phyloP scores from a whole-genome alignment of 805 yeast species.

The Saccharomycopsis vini region DNA sequence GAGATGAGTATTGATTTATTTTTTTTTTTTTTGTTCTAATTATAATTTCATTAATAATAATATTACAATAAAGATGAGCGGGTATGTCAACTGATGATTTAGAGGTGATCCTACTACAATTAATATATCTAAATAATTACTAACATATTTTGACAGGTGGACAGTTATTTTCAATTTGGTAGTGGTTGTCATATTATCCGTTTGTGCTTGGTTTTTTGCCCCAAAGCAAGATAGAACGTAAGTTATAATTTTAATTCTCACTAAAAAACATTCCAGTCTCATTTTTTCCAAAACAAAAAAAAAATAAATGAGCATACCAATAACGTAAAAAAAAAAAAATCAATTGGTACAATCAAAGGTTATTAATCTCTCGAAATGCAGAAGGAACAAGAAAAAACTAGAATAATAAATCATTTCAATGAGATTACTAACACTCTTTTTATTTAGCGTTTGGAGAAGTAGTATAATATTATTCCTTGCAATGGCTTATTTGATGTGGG shows the following conservation, averaged over 20 bases:
- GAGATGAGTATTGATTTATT: too few relatives aligned
- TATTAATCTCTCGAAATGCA: too few relatives aligned
- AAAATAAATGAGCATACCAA: too few relatives aligned
- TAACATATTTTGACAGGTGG: conserved; percentile 37
- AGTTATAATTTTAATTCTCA: conserved; percentile 24
- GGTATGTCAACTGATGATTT: background rate
- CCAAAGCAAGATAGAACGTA: conserved; percentile 73
- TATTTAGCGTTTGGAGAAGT: conserved; percentile 60
- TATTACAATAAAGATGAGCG: background rate
- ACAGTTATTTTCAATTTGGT: conserved; percentile 59
- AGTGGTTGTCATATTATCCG: conserved; percentile 47
- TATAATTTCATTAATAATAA: too few relatives aligned
- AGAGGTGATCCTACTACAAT: background rate
- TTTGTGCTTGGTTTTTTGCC: conserved; percentile 75
- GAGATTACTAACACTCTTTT: too few relatives aligned
- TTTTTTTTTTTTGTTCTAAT: too few relatives aligned
- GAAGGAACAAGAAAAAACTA: conserved; percentile 15
- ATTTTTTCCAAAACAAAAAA: too few relatives aligned
- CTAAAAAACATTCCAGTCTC: too few relatives aligned
- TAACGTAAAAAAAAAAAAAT: too few relatives aligned
- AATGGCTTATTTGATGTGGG: conserved; percentile 86
- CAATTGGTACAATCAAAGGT: too few relatives aligned
- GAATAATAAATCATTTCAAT: too few relatives aligned
- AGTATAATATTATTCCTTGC: conserved; percentile 58
- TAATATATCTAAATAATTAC: background rate